Evolutionary conservation across 371 early-diverging fungal genomes (phyloP).

Genomic region (Apophysomyces variabilis): DNA sequence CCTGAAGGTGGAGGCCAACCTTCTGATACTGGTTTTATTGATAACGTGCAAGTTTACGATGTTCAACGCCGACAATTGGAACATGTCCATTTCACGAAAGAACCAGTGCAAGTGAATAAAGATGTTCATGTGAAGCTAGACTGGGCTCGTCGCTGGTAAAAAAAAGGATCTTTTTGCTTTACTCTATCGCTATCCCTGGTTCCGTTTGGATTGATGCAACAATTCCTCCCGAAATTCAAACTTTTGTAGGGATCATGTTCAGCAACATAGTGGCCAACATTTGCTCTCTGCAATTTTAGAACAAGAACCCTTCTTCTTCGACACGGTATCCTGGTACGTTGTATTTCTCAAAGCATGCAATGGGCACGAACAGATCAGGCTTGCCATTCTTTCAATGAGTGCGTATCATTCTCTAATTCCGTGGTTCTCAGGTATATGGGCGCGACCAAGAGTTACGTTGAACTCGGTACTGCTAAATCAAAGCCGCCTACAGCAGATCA

Average conservation of each 20-base stretch:
- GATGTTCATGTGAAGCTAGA: slow-evolving; percentile 63
- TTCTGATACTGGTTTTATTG: slow-evolving; percentile 67
- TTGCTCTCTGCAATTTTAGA: slow-evolving; percentile 75
- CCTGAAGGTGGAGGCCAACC: slow-evolving; percentile 83
- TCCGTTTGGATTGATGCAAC: background rate
- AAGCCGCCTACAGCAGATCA: slow-evolving; percentile 46
- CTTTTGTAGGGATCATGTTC: slow-evolving; percentile 64
- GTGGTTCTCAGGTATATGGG: slow-evolving; percentile 57
- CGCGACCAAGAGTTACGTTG: slow-evolving; percentile 60
- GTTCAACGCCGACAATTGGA: slow-evolving; percentile 64
- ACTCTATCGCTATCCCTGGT: too few relatives aligned
- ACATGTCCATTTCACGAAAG: slow-evolving; percentile 67
- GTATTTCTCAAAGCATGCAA: too few relatives aligned
- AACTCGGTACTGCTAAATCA: slow-evolving; percentile 48
- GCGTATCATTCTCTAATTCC: too few relatives aligned
- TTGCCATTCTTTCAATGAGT: too few relatives aligned
- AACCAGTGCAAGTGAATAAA: slow-evolving; percentile 53
- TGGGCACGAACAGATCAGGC: too few relatives aligned
- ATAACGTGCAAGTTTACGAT: slow-evolving; percentile 57
- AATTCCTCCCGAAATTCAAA: background rate
- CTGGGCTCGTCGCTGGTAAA: slow-evolving; percentile 67
- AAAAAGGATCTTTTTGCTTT: background rate
- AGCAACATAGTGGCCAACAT: slow-evolving; percentile 85
- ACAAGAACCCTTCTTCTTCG: slow-evolving; percentile 53
- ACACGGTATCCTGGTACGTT: slow-evolving; percentile 70